Evolutionary conservation across 2,329 filamentous ascomycete genomes (phyloP), one percentile per base, ranked within the genome.

Genomic region (Cordyceps pruinosa): DNA sequence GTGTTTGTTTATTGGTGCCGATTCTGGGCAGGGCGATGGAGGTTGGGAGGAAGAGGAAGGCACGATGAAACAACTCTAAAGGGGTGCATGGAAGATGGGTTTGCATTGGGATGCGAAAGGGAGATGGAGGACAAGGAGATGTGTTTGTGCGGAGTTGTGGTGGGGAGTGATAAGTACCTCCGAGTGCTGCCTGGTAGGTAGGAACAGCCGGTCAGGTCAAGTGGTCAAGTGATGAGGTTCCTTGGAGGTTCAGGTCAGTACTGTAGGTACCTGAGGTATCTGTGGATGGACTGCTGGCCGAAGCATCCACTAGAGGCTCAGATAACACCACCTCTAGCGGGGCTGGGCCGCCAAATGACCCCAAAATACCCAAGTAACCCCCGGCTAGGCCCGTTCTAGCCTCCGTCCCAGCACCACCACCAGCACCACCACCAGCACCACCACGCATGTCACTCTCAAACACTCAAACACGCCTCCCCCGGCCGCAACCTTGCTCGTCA

Each of bases 141-240:
- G 12, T 28, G 19, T 35, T 21, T 21, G 17, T 21, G 4, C 3
- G 25, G 3, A 2, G 41, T 21, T 44, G 41, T 7, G 15, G 41
- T 25, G 25, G 6, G 30, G 30, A 32, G 30, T 32, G 12, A 6
- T 41, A 41, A 8, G 4, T 41, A 41, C 37, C n/a, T n/a, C n/a
- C n/a, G 4, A 21, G 37, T 41, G 37, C 17, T 28, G 34, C 26
- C 44, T 5, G 49, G 21, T 32, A 32, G 13, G 3, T 10, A 3
- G 35, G 23, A 28, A 30, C 49, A 52, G 49, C 30, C 39, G 49
- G 35, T 13, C 17, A 44, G 25, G 50, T 53, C 50, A 53, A 50
- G 47, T 50, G 47, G 39, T 10, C 6, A 32, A 19, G 37, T 41
- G 37, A 41, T 10, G n/a, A 5, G 17, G 35, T 5, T 15, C 12